Evolutionary conservation across 1,284 basidiomycete genomes (phyloP), one percentile per base, ranked within the genome.

Genomic region (Sanghuangporus baumii): DNA sequence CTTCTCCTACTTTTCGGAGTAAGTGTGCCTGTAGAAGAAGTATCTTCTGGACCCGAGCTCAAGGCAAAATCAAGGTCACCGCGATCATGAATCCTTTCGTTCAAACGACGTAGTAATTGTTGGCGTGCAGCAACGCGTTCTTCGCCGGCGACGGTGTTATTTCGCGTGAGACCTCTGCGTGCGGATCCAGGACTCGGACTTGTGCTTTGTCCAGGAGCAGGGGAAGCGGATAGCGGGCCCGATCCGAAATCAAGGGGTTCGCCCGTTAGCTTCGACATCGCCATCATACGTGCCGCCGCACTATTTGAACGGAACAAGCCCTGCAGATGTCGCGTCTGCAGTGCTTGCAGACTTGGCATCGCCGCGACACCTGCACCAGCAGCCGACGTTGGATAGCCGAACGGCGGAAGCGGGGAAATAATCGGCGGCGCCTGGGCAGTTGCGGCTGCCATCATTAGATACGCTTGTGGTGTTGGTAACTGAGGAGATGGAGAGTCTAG

Each of bases 251-350:
- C 84, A 66, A 86, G 80, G 5, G 77, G 77, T 40, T 84, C 86
- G 23, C 86, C 85, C 0, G 85, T 89, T 57, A 92, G 76, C 70
- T 91, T 91, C 68, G 86, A 83, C 80, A 91, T 81, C 9, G 88
- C 88, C 77, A 87, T 79, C 71, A 85, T 83, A 58, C 84, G 82
- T 26, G 84, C 82, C 7, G 79, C 76, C 18, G 89, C 87, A 71
- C 90, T 92, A 70, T 91, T 91, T 3, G 89, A 91, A 18, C 91
- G 85, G 71, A 87, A 85, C 6, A 93, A 78, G 26, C 87, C 84
- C 66, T 79, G 81, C 71, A 83, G 69, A 56, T 67, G 64, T 12
- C 64, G 61, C 11, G 68, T 67, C 64, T 76, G 85, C 56, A 92
- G 74, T 26, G 86, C 86, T 70, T 91, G 88, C 2, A 93, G 76